These are phyloP conservation scores for Kodamaea suecica DNA, from an alignment of 1,139 yeast species.

Conservation along the genomic window DNA sequence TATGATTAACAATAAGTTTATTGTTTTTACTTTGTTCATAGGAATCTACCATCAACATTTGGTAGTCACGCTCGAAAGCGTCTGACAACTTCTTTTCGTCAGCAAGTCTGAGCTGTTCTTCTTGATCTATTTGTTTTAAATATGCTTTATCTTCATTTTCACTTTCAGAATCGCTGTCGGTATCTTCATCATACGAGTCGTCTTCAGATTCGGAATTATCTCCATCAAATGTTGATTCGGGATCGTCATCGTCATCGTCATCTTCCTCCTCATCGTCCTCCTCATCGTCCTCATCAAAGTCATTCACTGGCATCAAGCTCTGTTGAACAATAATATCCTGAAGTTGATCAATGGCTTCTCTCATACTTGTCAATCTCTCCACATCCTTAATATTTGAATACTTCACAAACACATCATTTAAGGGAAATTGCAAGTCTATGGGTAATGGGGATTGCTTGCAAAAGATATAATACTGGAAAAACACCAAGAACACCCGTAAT, in stretches of 20 bases:
- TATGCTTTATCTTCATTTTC: conserved; percentile 18
- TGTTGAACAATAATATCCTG: conserved; percentile 21
- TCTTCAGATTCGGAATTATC: conserved; percentile 9
- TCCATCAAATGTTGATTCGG: conserved; percentile 3
- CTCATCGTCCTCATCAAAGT: conserved; percentile 10
- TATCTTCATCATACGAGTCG: conserved; percentile 9
- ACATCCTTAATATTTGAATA: conserved; percentile 21
- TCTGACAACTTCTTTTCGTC: conserved; percentile 47
- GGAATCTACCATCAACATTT: conserved; percentile 48
- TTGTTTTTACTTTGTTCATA: conserved; percentile 33
- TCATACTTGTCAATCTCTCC: conserved; percentile 36
- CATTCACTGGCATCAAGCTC: conserved; percentile 11
- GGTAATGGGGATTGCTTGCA: conserved; percentile 68
- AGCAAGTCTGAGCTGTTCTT: conserved; percentile 30
- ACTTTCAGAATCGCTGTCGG: conserved; percentile 15
- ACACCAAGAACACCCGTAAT: conserved; percentile 49
- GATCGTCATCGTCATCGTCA: conserved; percentile 8
- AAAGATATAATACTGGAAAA: conserved; percentile 72
- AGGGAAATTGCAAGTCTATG: conserved; percentile 55
- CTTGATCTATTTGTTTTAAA: conserved; percentile 16
- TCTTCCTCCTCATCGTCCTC: conserved; percentile 12
- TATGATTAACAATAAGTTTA: conserved; percentile 9
- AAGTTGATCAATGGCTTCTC: conserved; percentile 41
- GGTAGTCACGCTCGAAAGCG: conserved; percentile 54
- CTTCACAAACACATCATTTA: conserved; percentile 44